phyloP scores from a whole-genome alignment of 345 rosid genomes.

The Acer saccharum region DNA sequence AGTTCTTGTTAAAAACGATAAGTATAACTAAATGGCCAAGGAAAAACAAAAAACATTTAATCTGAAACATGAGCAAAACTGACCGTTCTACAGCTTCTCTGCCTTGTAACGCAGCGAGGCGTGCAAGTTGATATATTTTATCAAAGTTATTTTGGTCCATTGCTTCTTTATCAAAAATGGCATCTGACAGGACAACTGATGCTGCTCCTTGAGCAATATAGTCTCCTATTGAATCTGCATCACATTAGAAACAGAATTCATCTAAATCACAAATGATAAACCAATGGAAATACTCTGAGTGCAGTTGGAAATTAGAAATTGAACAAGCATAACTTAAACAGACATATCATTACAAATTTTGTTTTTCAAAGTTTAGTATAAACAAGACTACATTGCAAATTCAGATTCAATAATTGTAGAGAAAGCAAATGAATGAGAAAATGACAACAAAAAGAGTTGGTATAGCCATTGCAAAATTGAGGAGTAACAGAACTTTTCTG shows the following conservation, averaged over 20 bases:
- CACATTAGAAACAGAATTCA: constrained; percentile 13
- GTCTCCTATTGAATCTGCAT: constrained; percentile 46
- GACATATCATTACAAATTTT: neutral
- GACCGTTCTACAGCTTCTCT: constrained; percentile 43
- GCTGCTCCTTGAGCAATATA: constrained; percentile 53
- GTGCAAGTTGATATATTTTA: constrained; percentile 37
- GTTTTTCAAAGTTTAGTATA: neutral
- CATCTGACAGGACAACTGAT: constrained; percentile 59
- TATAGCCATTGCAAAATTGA: too few relatives aligned
- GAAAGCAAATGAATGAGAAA: neutral
- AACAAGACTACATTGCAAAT: neutral
- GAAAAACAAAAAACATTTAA: too few relatives aligned
- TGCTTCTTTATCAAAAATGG: constrained; percentile 50
- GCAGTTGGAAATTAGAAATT: neutral
- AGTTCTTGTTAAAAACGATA: neutral
- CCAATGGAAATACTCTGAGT: constrained; percentile 3
- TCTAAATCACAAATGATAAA: neutral
- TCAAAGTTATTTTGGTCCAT: constrained; percentile 36
- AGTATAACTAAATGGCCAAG: neutral
- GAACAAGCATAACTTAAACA: neutral
- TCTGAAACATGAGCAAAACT: neutral
- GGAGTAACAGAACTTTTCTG: neutral
- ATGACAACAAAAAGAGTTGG: neutral
- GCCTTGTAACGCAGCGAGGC: constrained; percentile 41
- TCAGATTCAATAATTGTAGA: neutral